Evolutionary conservation across 768 basidiomycete species (phyloP).

Genomic region (Mycena venus): DNA sequence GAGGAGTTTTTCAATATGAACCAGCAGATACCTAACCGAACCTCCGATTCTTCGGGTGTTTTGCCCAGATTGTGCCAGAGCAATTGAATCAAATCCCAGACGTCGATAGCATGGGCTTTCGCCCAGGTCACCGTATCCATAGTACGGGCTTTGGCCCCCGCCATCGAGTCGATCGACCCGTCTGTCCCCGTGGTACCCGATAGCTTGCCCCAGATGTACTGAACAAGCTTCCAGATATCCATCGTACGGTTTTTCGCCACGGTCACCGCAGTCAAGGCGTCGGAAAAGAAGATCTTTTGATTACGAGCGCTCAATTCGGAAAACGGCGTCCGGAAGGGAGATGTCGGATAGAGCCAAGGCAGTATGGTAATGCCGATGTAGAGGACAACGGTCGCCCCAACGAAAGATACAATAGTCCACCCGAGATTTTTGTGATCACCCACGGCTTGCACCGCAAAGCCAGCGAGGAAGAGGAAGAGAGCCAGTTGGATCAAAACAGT

Average conservation of each 20-base stretch:
- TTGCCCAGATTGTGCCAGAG: not conserved
- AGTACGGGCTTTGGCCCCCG: not conserved
- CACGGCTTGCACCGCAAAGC: constrained; percentile 1
- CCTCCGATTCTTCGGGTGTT: not conserved
- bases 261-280: not conserved
- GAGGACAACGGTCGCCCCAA: not conserved
- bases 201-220: no score
- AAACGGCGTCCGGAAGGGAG: constrained; percentile 13
- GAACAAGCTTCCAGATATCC: not conserved
- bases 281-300: not conserved
- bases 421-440: not conserved
- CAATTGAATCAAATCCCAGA: not conserved
- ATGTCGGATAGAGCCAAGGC: not conserved
- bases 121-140: not conserved
- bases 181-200: no score
- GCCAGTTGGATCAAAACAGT: constrained; percentile 9
- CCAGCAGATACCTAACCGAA: not conserved
- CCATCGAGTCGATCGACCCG: no score
- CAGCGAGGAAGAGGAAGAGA: constrained; percentile 3
- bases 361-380: constrained; percentile 9
- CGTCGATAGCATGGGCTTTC: not conserved
- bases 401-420: constrained; percentile 7
- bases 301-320: not conserved
- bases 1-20: not conserved
- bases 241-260: not conserved